These are phyloP conservation scores for Hexamita inflata DNA, from an alignment of 208 protist genomes.

Conservation along the genomic window DNA sequence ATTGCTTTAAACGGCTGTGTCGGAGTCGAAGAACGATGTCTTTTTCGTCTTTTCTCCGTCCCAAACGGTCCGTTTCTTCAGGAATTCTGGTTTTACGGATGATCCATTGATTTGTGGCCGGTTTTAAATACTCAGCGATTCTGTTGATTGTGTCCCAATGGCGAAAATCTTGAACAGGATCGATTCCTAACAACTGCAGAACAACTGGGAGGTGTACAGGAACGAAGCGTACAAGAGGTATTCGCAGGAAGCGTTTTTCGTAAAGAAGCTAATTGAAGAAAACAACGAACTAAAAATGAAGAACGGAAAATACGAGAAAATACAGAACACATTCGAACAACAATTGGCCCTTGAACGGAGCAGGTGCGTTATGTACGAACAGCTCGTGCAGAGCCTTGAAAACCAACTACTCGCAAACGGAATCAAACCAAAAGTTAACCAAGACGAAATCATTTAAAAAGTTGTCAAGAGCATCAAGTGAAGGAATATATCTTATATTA, in stretches of 20 bases:
- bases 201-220: too few relatives aligned
- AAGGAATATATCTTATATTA: not conserved
- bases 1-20: not conserved
- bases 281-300: not conserved
- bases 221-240: not conserved
- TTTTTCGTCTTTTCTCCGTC: not conserved
- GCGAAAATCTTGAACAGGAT: too few relatives aligned
- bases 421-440: slow-evolving; percentile 17
- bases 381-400: not conserved
- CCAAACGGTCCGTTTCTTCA: not conserved
- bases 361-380: slow-evolving; percentile 25
- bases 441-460: slow-evolving; percentile 7
- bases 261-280: not conserved
- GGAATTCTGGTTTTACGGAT: not conserved
- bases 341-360: not conserved
- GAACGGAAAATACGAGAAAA: not conserved
- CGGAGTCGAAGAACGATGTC: not conserved
- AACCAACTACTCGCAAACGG: not conserved
- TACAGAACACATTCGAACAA: not conserved
- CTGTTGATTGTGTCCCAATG: too few relatives aligned
- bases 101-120: not conserved
- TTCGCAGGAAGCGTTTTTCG: not conserved
- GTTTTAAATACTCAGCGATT: not conserved
- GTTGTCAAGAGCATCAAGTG: not conserved
- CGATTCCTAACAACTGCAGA: too few relatives aligned